Evolutionary conservation across 192 early-diverging fungal genomes (phyloP).

Genomic region (Backusella tuberculispora): DNA sequence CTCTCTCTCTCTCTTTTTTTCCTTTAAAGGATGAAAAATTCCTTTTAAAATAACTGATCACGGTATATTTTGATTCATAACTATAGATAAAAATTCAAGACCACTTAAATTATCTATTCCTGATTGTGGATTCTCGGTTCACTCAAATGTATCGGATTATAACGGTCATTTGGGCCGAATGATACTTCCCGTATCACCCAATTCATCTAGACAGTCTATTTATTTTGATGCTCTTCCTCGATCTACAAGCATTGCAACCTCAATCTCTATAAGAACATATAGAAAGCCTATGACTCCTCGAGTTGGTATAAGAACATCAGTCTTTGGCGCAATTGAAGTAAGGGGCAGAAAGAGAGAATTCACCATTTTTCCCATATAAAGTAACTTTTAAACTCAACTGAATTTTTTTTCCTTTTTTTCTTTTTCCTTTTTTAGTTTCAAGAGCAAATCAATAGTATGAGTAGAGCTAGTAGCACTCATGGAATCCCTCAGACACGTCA

Average conservation of each 20-base stretch:
- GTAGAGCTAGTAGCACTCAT: constrained; percentile 18
- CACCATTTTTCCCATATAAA: constrained; percentile 1
- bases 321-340: constrained; percentile 60
- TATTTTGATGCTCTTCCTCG: constrained; percentile 17
- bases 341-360: constrained; percentile 6
- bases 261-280: constrained; percentile 21
- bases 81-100: not conserved
- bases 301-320: constrained; percentile 48
- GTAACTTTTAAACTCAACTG: constrained; percentile 7
- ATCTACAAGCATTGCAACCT: constrained; percentile 21
- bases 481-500: not conserved
- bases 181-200: constrained; percentile 34
- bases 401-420: not conserved
- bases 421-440: constrained; percentile 29
- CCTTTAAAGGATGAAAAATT: constrained; percentile 4
- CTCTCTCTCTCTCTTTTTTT: not conserved
- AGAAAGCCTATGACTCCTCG: constrained; percentile 34
- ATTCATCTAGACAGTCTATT: constrained; percentile 2
- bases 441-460: constrained; percentile 26
- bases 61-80: constrained; percentile 7
- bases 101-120: constrained; percentile 19
- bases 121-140: constrained; percentile 6
- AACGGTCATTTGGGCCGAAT: constrained; percentile 24
- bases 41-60: not conserved
- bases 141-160: constrained; percentile 14